Evolutionary conservation across 2,329 filamentous ascomycete genomes (phyloP).

Genomic region (Botrytis galanthina): DNA sequence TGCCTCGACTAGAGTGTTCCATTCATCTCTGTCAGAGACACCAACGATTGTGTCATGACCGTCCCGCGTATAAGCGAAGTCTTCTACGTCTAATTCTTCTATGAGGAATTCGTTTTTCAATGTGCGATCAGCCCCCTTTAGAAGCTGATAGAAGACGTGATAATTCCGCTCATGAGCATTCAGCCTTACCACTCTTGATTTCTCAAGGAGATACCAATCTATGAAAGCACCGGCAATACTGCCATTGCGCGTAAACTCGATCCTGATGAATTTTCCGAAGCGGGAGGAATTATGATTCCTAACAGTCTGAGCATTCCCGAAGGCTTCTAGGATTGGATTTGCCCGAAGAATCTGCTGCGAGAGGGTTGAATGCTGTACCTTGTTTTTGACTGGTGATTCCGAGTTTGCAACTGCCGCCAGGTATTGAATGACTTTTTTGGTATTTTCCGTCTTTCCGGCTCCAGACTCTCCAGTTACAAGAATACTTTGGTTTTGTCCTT

Average conservation of each 20-base stretch:
- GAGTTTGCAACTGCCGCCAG: slow-evolving; percentile 88
- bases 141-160: slow-evolving; percentile 93
- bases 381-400: slow-evolving; percentile 65
- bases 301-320: slow-evolving; percentile 96
- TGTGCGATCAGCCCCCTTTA: slow-evolving; percentile 73
- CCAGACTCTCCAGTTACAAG: slow-evolving; percentile 97
- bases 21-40: slow-evolving; percentile 87
- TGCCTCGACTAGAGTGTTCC: slow-evolving; percentile 85
- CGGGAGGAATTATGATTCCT: slow-evolving; percentile 98
- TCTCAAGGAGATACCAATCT: slow-evolving; percentile 97
- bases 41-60: slow-evolving; percentile 91
- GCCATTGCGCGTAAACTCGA: slow-evolving; percentile 84
- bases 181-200: slow-evolving; percentile 91
- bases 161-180: slow-evolving; percentile 91
- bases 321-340: slow-evolving; percentile 96
- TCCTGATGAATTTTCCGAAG: slow-evolving; percentile 98
- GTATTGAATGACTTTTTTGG: slow-evolving; percentile 99
- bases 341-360: slow-evolving; percentile 95
- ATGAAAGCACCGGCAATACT: slow-evolving; percentile 96
- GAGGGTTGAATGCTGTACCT: slow-evolving; percentile 72
- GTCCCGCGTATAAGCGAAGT: slow-evolving; percentile 88
- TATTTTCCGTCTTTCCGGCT: slow-evolving; percentile 98
- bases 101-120: slow-evolving; percentile 78
- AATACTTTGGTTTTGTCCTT: slow-evolving; percentile 95
- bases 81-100: slow-evolving; percentile 70